Conservation (phyloP, 176 grass and related monocot species). For the Juncus inflexus region DNA sequence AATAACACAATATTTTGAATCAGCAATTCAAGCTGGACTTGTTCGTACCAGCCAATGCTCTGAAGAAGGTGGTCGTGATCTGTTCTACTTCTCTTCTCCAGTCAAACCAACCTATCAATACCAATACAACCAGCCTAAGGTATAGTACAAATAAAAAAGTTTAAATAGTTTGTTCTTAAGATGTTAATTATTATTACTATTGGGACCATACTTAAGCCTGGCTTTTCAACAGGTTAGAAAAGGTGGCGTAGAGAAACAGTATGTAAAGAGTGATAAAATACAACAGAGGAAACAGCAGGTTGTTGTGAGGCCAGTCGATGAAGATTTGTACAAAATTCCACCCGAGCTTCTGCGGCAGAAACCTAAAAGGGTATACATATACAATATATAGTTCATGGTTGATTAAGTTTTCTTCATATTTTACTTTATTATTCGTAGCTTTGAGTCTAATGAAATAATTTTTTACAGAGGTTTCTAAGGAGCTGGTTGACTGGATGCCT, state of each 20-base stretch:
- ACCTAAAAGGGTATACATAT: slow-evolving; percentile 43
- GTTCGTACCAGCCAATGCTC: slow-evolving; percentile 37
- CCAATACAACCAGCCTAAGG: slow-evolving; percentile 27
- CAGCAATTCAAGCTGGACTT: slow-evolving; percentile 57
- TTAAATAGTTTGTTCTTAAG: background rate
- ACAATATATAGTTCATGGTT: background rate
- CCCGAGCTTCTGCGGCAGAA: slow-evolving; percentile 34
- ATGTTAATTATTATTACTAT: background rate
- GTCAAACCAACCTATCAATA: slow-evolving; percentile 39
- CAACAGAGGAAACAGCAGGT: slow-evolving; percentile 3
- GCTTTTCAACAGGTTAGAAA: slow-evolving; percentile 41
- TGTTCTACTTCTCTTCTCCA: slow-evolving; percentile 16
- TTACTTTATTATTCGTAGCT: background rate
- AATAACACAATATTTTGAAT: slow-evolving; percentile 74
- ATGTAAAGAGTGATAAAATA: slow-evolving; percentile 1
- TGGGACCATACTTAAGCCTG: background rate
- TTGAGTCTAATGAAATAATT: background rate
- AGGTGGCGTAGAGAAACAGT: slow-evolving; percentile 33
- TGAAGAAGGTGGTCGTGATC: background rate
- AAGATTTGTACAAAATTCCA: slow-evolving; percentile 75
- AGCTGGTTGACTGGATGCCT: slow-evolving; percentile 63
- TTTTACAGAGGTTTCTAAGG: slow-evolving; percentile 45
- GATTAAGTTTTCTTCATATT: background rate
- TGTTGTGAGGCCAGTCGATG: slow-evolving; percentile 39
- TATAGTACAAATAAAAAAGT: background rate